Percentiles rank a stretch among this genome's conserved stretches.
phyloP scores from a whole-genome alignment of 1,284 basidiomycete genomes.

The Sporisorium graminicola region DNA sequence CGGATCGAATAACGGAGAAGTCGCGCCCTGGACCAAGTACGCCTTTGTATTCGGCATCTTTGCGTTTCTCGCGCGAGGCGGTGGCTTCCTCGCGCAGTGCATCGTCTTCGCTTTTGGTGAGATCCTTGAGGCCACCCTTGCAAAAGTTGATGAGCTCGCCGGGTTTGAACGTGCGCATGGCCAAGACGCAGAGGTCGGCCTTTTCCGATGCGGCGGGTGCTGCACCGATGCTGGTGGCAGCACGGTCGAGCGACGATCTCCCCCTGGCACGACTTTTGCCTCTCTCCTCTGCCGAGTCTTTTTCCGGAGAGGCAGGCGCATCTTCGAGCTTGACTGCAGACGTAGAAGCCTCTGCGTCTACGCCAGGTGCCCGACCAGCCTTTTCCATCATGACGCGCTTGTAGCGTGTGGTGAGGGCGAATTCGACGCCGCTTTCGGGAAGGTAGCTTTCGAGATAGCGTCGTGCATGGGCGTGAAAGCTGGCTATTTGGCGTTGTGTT shows the following conservation, averaged over 20 bases:
- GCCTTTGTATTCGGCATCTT: conserved; percentile 72
- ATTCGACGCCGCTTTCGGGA: conserved; percentile 67
- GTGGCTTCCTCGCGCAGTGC: conserved; percentile 80
- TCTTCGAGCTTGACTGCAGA: conserved; percentile 37
- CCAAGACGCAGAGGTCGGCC: conserved; percentile 88
- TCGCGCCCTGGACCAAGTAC: conserved; percentile 77
- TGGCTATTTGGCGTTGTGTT: conserved; percentile 53
- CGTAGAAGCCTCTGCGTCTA: conserved; percentile 23
- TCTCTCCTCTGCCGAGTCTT: conserved; percentile 22
- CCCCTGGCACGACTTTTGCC: conserved; percentile 33
- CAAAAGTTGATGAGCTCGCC: conserved; percentile 82
- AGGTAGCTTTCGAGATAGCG: conserved; percentile 68
- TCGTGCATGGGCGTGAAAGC: conserved; percentile 57
- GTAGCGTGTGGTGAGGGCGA: conserved; percentile 65
- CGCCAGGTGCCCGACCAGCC: conserved; percentile 19
- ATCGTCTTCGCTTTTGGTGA: conserved; percentile 69
- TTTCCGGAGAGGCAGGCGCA: conserved; percentile 9
- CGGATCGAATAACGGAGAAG: conserved; percentile 90
- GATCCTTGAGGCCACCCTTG: conserved; percentile 73
- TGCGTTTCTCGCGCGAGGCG: conserved; percentile 50
- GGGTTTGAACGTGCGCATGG: conserved; percentile 79
- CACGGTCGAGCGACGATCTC: conserved; percentile 49
- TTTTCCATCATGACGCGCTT: conserved; percentile 55
- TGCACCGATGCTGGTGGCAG: conserved; percentile 44
- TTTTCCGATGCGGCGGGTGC: conserved; percentile 74